phyloP scores from a whole-genome alignment of 345 rosid genomes.

The Eucalyptus pumila region DNA sequence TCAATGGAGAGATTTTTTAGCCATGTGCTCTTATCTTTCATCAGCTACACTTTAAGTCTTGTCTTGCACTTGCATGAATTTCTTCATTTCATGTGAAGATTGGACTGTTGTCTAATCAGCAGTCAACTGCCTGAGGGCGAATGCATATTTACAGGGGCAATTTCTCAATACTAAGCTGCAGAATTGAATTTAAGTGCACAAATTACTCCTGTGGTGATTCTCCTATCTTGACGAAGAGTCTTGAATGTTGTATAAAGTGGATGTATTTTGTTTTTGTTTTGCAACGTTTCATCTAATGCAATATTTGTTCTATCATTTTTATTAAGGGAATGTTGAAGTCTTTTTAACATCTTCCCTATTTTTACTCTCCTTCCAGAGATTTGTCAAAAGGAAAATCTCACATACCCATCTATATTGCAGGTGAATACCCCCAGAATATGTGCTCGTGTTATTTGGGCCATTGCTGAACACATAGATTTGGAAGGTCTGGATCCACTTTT shows the following conservation, averaged over 20 bases:
- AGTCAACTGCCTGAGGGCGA: not conserved
- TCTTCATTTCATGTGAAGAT: not conserved
- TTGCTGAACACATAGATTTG: constrained; percentile 85
- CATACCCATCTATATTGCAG: constrained; percentile 22
- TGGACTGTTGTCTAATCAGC: not conserved
- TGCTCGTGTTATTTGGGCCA: constrained; percentile 85
- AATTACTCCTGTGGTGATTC: not conserved
- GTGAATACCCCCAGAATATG: constrained; percentile 64
- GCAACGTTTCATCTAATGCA: not conserved
- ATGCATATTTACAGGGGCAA: not conserved
- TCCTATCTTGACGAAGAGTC: not conserved
- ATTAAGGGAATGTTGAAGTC: not conserved
- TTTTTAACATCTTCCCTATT: not conserved
- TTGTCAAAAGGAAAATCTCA: not conserved
- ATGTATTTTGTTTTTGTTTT: not conserved
- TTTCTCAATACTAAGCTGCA: not conserved
- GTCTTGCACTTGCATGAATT: not conserved
- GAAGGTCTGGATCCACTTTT: constrained; percentile 98
- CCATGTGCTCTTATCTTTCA: not conserved
- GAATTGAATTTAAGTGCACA: not conserved
- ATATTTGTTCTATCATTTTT: not conserved
- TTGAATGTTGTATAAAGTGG: not conserved
- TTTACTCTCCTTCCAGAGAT: not conserved
- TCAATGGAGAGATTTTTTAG: not conserved
- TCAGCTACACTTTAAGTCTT: not conserved